phyloP scores from a whole-genome alignment of 2,329 filamentous ascomycete genomes.

The Cladosporium sphaerospermum region DNA sequence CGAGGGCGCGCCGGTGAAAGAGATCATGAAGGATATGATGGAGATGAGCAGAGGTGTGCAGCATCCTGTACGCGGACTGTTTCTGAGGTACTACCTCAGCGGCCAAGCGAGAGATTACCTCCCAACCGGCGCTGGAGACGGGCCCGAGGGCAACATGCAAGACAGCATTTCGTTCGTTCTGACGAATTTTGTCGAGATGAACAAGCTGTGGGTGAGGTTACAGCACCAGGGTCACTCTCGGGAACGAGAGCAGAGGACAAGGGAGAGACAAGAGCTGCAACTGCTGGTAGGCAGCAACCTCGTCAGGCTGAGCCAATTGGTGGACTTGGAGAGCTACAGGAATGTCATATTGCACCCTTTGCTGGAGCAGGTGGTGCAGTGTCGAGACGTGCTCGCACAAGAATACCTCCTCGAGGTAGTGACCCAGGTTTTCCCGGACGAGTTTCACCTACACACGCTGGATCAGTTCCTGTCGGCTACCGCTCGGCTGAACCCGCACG shows the following conservation, averaged over 20 bases:
- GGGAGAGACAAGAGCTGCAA: constrained; percentile 92
- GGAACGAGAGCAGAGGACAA: constrained; percentile 86
- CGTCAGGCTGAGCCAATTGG: constrained; percentile 87
- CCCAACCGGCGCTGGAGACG: constrained; percentile 74
- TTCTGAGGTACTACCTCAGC: constrained; percentile 91
- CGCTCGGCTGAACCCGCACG: constrained; percentile 85
- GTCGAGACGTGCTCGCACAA: constrained; percentile 90
- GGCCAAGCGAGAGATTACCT: constrained; percentile 89
- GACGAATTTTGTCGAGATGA: constrained; percentile 99
- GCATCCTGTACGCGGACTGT: constrained; percentile 90
- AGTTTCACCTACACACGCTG: constrained; percentile 94
- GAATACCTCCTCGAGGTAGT: constrained; percentile 98
- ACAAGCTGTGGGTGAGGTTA: constrained; percentile 96
- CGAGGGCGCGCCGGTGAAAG: constrained; percentile 95
- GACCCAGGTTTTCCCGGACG: constrained; percentile 97
- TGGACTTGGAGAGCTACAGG: constrained; percentile 92
- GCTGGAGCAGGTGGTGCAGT: constrained; percentile 95
- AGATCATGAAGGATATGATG: constrained; percentile 99
- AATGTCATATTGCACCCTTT: constrained; percentile 80
- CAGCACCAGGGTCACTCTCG: constrained; percentile 97
- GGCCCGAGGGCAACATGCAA: constrained; percentile 89
- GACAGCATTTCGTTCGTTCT: constrained; percentile 97
- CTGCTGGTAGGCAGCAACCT: constrained; percentile 94
- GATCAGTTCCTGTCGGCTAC: constrained; percentile 93
- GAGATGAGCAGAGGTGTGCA: constrained; percentile 98